Evolutionary conservation across 2,329 filamentous ascomycete species (phyloP).

Genomic region (Calonectria crousiana): DNA sequence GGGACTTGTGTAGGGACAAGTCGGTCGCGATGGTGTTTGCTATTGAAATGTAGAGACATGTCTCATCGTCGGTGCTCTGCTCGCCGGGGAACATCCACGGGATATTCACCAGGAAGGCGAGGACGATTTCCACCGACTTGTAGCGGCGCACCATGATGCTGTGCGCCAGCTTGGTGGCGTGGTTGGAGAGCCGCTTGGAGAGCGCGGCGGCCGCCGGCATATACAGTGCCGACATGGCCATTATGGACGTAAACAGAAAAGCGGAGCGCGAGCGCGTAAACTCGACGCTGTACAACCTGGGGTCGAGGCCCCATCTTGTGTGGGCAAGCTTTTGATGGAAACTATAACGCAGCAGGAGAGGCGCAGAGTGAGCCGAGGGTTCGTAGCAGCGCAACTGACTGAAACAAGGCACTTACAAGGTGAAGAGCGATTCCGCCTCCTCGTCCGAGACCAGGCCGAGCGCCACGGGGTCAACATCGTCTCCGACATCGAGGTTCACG

Average conservation of each 20-base stretch:
- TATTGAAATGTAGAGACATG: conserved; percentile 77
- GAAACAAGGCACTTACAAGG: conserved; percentile 64
- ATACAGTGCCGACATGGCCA: conserved; percentile 77
- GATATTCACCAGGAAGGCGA: conserved; percentile 81
- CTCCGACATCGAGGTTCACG: conserved; percentile 72
- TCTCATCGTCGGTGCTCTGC: conserved; percentile 79
- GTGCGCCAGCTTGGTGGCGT: conserved; percentile 72
- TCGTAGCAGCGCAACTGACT: not conserved
- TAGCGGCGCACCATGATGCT: conserved; percentile 71
- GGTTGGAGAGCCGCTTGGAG: conserved; percentile 74
- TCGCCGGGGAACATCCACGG: conserved; percentile 80
- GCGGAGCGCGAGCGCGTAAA: conserved; percentile 77
- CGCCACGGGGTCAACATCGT: conserved; percentile 76
- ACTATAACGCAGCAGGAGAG: conserved; percentile 51
- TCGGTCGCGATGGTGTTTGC: conserved; percentile 78
- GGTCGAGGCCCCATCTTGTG: conserved; percentile 80
- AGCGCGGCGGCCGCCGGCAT: conserved; percentile 72
- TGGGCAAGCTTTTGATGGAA: conserved; percentile 79
- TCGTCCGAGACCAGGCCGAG: conserved; percentile 75
- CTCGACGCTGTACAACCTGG: conserved; percentile 71
- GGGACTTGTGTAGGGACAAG: conserved; percentile 76
- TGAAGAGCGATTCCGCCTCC: conserved; percentile 74
- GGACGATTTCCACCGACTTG: conserved; percentile 79
- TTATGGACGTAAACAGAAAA: conserved; percentile 79
- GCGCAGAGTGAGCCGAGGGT: no score